Percentiles rank a stretch among this genome's conserved stretches.
Evolutionary conservation across 768 basidiomycete species (phyloP).

Genomic region (Termitomyces sp.): DNA sequence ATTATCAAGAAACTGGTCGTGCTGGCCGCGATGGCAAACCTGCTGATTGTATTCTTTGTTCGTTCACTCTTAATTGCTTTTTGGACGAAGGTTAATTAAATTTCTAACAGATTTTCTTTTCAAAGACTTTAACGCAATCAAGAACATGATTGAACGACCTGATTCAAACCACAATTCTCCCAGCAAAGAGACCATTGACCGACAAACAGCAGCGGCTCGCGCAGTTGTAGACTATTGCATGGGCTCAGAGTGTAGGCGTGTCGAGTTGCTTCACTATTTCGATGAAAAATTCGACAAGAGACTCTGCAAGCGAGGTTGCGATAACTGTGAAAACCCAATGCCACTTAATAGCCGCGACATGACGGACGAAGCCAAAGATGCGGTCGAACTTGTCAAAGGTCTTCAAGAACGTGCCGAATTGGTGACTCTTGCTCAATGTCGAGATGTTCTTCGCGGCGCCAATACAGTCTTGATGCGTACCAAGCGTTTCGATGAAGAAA

Average conservation of each 20-base stretch:
- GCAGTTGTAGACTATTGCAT: conserved; percentile 77
- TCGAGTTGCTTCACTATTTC: conserved; percentile 87
- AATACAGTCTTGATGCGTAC: conserved; percentile 42
- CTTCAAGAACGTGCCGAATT: conserved; percentile 41
- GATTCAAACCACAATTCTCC: conserved; percentile 38
- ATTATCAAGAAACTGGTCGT: conserved; percentile 96
- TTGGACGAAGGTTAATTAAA: neutral
- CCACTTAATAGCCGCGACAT: conserved; percentile 52
- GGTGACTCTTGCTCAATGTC: conserved; percentile 58
- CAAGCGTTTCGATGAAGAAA: conserved; percentile 44
- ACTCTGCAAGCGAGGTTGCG: conserved; percentile 70
- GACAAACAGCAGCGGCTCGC: conserved; percentile 60
- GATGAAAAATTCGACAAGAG: conserved; percentile 71
- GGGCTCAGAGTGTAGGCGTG: conserved; percentile 85
- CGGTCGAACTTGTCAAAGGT: conserved; percentile 55
- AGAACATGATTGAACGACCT: conserved; percentile 59
- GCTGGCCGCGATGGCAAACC: conserved; percentile 88
- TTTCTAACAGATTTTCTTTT: conserved; percentile 58
- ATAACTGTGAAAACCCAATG: conserved; percentile 69
- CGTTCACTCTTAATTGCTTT: conserved; percentile 20
- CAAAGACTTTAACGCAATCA: conserved; percentile 51
- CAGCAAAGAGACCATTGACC: conserved; percentile 54
- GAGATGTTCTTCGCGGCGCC: conserved; percentile 64
- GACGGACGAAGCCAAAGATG: conserved; percentile 49
- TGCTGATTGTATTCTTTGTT: conserved; percentile 87